Evolutionary conservation across 768 basidiomycete genomes (phyloP).

Genomic region (Vararia minispora): DNA sequence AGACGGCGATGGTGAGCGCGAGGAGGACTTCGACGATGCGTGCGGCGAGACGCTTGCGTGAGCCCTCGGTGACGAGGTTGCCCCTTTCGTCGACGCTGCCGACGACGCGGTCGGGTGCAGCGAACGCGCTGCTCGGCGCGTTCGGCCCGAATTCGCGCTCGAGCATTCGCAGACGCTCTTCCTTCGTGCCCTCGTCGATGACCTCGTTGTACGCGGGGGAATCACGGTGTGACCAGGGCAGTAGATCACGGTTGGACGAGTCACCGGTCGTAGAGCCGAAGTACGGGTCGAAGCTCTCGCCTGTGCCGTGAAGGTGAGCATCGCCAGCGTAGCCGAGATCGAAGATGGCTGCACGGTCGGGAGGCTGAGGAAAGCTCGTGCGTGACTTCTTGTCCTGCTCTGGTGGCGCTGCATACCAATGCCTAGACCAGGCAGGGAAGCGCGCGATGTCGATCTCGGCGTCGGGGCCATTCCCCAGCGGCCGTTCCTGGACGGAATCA

Average conservation of each 20-base stretch:
- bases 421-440: slow-evolving; percentile 54
- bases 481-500: too few relatives aligned
- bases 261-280: slow-evolving; percentile 28
- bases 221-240: slow-evolving; percentile 42
- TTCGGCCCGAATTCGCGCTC: slow-evolving; percentile 52
- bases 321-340: slow-evolving; percentile 20
- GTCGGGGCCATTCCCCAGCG: too few relatives aligned
- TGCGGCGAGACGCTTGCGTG: too few relatives aligned
- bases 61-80: slow-evolving; percentile 48
- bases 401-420: slow-evolving; percentile 38
- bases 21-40: slow-evolving; percentile 39
- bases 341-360: slow-evolving; percentile 20
- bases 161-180: slow-evolving; percentile 62
- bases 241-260: slow-evolving; percentile 30
- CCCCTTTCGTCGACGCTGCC: slow-evolving; percentile 53
- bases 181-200: slow-evolving; percentile 43
- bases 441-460: slow-evolving; percentile 51
- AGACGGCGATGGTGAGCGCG: slow-evolving; percentile 38
- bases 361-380: slow-evolving; percentile 5
- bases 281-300: slow-evolving; percentile 16
- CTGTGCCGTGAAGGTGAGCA: neutral
- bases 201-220: slow-evolving; percentile 30
- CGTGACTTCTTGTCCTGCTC: slow-evolving; percentile 6
- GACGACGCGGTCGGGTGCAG: slow-evolving; percentile 37
- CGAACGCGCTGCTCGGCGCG: slow-evolving; percentile 21